Evolutionary conservation across 169 alveolate species (phyloP).

Genomic region (Fabrea salina): DNA sequence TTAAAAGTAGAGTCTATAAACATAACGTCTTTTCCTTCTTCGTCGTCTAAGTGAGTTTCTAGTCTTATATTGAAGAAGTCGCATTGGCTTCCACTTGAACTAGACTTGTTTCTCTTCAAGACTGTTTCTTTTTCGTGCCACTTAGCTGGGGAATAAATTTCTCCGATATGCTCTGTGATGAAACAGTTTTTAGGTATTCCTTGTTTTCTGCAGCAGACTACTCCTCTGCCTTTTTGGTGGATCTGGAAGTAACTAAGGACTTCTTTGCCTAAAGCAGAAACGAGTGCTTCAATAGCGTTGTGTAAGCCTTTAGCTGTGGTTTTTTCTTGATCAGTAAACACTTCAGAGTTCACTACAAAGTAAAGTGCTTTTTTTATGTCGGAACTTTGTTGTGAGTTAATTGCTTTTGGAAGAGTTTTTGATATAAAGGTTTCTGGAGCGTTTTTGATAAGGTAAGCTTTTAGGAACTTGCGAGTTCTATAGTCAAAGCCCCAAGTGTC

Average conservation of each 20-base stretch:
- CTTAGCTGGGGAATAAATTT: neutral
- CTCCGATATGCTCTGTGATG: neutral
- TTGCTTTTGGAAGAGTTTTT: conserved; percentile 61
- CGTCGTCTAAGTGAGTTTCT: conserved; percentile 82
- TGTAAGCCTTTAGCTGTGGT: neutral
- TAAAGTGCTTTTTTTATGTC: conserved; percentile 69
- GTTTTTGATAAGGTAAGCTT: too few relatives aligned
- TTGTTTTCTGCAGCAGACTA: neutral
- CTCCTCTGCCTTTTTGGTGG: neutral
- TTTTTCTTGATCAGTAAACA: conserved; percentile 51
- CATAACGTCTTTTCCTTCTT: conserved; percentile 78
- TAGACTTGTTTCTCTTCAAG: neutral
- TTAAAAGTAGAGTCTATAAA: conserved; percentile 80
- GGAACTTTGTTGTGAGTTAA: conserved; percentile 49
- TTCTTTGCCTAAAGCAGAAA: neutral
- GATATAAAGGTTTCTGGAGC: too few relatives aligned
- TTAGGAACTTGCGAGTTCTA: too few relatives aligned
- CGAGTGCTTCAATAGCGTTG: neutral
- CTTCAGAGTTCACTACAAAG: too few relatives aligned
- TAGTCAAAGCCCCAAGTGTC: conserved; percentile 9
- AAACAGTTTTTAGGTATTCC: neutral
- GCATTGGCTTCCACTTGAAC: conserved; percentile 31
- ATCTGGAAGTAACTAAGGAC: neutral
- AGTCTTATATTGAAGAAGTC: conserved; percentile 83
- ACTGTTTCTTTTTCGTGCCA: neutral